Evolutionary conservation across 805 yeast species (phyloP), one percentile per base, ranked within the genome.

Genomic region (Pichia scutulata): DNA sequence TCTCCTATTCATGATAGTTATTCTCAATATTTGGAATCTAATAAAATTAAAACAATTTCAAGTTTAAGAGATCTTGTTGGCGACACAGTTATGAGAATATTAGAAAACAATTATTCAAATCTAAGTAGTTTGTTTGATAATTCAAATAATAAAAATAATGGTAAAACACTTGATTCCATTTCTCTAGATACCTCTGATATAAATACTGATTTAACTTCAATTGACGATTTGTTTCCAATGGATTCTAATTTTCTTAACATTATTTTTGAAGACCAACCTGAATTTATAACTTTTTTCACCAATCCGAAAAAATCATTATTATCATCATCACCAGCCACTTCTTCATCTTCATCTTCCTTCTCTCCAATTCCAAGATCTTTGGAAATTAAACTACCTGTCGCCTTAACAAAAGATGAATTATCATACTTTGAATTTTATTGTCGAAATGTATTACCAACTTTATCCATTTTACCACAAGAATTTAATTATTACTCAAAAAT

Each of bases 401-500:
- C 55, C 21, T 39, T 58, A n/a, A 49, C 55, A 5, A 19, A 48
- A 43, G 44, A 55, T 48, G 54, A 62, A 51, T 19, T 49, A 33
- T 54, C 41, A 41, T 67, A 75, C 21, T 76, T 73, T 57, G 77
- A 74, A 40, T 78, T 73, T 52, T 79, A 75, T 56, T 67, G 75
- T 39, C 67, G 69, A 47, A 67, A 65, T 30, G 66, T 77, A 24
- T 73, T 81, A 0, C 68, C 71, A 3, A 67, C 74, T 22, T 68
- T 79, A 21, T 75, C 79, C 7, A 77, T 78, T 16, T 72, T 82
- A 1, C 70, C 73, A 21, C 60, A 60, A 39, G 73, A 71, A 39
- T 67, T 70, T 19, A 81, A 80, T 59, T 73, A 75, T 57, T 81
- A 76, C 55, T 62, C 74, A 16, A 76, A 73, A 39, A 72, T 78